Base-by-base conservation (phyloP, 2,329 filamentous ascomycete species). In the Epichloe gansuensis region DNA sequence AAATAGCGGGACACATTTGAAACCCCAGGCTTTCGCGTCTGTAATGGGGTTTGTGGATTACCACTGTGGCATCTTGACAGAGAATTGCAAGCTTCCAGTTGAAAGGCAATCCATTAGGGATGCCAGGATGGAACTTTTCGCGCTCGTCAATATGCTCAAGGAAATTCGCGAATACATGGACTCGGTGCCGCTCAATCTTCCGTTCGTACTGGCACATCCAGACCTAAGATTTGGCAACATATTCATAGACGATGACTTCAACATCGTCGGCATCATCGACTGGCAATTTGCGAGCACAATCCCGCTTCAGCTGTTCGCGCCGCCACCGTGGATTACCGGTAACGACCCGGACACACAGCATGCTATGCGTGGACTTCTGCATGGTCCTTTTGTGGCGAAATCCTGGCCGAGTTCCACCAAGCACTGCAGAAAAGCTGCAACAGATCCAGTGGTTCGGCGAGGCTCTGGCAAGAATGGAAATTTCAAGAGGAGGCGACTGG, bases 211-310 rank as follows among this genome's bases (percentile, higher is more conserved):
- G 11, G 35, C 55, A 7, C 58, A 59, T 48, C 46, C 43, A 3
- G 58, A 60, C 41, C 43, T 59, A n/a, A 48, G 55, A 46, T 55
- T 52, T 41, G 42, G 56, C 23, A 65, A 64, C 46, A 58, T 61
- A 4, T 59, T 63, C 35, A 51, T 64, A 39, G 50, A 57, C 25
- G 55, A 61, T 35, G 44, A 61, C 11, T 60, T 59, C 35, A 48
- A 54, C n/a, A 56, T 63, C n/a, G 55, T 51, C 2, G 57, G 54
- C 35, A 51, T 64, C 45, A 56, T 65, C 28, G 62, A 64, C 47
- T 63, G 62, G 62, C 60, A 64, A 51, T 58, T 56, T 35, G 35
- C 55, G 3, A 38, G 54, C 31, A 57, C 53, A 21, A 49, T 59
- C 25, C 58, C 58, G 2, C 54, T 37, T 15, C 47, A 54, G 15